Conservation (phyloP, 257 asterid genomes). For the Plectranthus barbatus region DNA sequence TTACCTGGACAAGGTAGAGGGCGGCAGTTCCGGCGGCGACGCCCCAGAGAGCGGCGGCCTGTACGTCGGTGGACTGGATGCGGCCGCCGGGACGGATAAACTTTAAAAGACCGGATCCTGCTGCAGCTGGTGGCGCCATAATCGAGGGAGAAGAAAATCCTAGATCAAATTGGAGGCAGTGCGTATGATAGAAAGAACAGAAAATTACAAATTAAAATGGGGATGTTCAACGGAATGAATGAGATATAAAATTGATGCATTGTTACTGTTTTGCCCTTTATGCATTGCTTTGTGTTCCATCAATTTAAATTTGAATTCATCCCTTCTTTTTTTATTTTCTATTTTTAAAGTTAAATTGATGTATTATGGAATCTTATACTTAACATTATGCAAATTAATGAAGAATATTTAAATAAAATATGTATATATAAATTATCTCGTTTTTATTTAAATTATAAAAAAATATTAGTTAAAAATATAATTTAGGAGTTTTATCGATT, state of each 20-base stretch:
- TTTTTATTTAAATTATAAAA: too few species aligned
- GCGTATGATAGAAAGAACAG: not conserved
- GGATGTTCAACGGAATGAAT: slow-evolving; percentile 5
- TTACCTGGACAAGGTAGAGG: slow-evolving; percentile 32
- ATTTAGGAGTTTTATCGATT: too few species aligned
- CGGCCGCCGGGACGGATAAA: slow-evolving; percentile 36
- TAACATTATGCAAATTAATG: too few species aligned
- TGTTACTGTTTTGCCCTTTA: slow-evolving; percentile 7
- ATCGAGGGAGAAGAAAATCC: slow-evolving; percentile 23
- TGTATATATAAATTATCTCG: too few species aligned
- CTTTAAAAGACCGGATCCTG: slow-evolving; percentile 44
- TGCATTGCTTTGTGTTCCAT: too few species aligned
- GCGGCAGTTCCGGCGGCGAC: slow-evolving; percentile 63
- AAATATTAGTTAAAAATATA: too few species aligned
- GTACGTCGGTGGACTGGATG: slow-evolving; percentile 37
- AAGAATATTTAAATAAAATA: too few species aligned
- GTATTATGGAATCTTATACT: too few species aligned
- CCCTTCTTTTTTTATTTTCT: too few species aligned
- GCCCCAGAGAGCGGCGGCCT: slow-evolving; percentile 78
- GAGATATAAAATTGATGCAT: not conserved
- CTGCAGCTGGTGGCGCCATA: slow-evolving; percentile 44
- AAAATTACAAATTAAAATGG: slow-evolving; percentile 1
- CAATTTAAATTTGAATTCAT: too few species aligned
- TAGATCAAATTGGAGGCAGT: not conserved
- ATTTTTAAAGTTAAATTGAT: too few species aligned